Evolutionary conservation across 441 rosid species (phyloP).

Genomic region (Breynia disticha): DNA sequence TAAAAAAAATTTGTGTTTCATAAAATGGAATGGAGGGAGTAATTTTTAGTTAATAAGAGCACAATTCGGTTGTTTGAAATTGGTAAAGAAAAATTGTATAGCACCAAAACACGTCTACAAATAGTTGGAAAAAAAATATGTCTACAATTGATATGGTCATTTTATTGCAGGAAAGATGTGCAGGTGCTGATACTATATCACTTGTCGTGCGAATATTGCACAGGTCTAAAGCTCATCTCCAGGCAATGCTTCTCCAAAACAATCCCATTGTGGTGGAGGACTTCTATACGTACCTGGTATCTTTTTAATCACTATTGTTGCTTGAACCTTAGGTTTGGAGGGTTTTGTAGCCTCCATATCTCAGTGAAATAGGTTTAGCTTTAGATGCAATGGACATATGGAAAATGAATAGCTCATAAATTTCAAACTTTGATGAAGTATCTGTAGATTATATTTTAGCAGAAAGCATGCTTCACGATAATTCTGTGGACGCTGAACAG

Average conservation of each 20-base stretch:
- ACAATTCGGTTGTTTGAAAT: slow-evolving; percentile 7
- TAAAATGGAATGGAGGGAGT: too few species aligned
- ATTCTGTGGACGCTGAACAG: too few species aligned
- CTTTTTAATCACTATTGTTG: slow-evolving; percentile 15
- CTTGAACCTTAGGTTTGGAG: neutral
- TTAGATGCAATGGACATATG: too few species aligned
- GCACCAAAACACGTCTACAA: slow-evolving; percentile 4
- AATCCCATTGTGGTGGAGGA: slow-evolving; percentile 77
- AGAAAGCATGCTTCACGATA: too few species aligned
- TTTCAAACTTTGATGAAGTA: too few species aligned
- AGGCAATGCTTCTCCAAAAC: slow-evolving; percentile 83
- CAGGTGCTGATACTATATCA: slow-evolving; percentile 63
- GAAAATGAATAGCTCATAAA: too few species aligned
- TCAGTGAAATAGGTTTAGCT: neutral
- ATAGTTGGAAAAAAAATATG: too few species aligned
- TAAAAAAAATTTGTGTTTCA: too few species aligned
- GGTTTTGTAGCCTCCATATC: neutral
- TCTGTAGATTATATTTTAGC: too few species aligned
- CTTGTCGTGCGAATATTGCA: slow-evolving; percentile 81
- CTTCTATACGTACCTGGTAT: slow-evolving; percentile 74
- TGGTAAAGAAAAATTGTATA: slow-evolving; percentile 9
- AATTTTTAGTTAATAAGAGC: too few species aligned
- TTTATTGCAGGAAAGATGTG: slow-evolving; percentile 87
- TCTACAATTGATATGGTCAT: slow-evolving; percentile 17
- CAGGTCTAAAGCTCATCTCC: slow-evolving; percentile 84